Percentiles rank a stretch among this genome's conserved stretches.
These are phyloP conservation scores for Scheffersomyces illinoinensis DNA, from an alignment of 1,139 yeast genomes.

Conservation along the genomic window DNA sequence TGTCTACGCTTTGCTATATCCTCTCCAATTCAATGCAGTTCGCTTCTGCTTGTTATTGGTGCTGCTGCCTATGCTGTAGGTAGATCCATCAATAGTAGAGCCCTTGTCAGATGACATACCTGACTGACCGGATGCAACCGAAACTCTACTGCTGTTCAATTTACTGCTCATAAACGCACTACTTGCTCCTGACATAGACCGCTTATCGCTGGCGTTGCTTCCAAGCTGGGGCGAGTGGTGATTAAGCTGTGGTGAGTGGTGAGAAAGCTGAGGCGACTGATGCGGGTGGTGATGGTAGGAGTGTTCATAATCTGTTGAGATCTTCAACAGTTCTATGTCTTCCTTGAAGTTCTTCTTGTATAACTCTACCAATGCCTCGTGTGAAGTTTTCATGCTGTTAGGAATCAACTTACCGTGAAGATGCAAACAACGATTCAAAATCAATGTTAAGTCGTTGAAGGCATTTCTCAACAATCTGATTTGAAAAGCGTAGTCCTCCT, in stretches of 20 bases:
- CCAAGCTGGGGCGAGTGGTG: conserved; percentile 7
- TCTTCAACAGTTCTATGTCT: conserved; percentile 53
- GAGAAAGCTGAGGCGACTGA: conserved; percentile 3
- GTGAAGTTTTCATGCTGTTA: conserved; percentile 57
- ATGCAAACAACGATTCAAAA: conserved; percentile 65
- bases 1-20: background rate
- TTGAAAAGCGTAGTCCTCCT: conserved; percentile 46
- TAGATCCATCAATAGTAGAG: conserved; percentile 10
- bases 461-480: conserved; percentile 56
- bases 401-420: conserved; percentile 73
- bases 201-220: conserved; percentile 15
- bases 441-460: conserved; percentile 68
- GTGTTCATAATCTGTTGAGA: conserved; percentile 35
- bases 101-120: conserved; percentile 22
- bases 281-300: conserved; percentile 26
- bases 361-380: conserved; percentile 62
- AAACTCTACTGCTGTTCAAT: conserved; percentile 33
- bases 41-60: conserved; percentile 29
- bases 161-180: conserved; percentile 20
- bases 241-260: too few species aligned
- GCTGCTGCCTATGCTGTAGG: conserved; percentile 9
- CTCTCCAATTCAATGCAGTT: conserved; percentile 52
- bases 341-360: conserved; percentile 67
- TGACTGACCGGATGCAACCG: conserved; percentile 32
- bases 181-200: conserved; percentile 17